Evolutionary conservation across 1,284 basidiomycete genomes (phyloP), one percentile per base, ranked within the genome.

Genomic region (Amylostereum areolatum): DNA sequence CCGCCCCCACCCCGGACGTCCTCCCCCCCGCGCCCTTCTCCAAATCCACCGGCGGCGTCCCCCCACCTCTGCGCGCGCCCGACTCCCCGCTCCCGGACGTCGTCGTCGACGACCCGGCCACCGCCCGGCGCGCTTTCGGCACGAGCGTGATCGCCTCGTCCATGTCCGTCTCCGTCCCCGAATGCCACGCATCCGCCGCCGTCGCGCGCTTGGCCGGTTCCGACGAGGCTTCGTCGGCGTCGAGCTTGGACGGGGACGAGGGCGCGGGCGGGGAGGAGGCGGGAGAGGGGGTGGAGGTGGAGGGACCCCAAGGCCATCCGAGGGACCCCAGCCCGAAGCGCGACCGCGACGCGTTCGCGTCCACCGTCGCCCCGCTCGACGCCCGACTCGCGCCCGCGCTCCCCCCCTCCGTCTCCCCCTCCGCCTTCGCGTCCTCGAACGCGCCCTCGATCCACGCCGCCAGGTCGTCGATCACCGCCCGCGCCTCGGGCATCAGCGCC

Each of bases 371-470:
- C 30, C 46, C 49, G 34, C 43, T 9, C 28, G 40, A 42, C 42
- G 33, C 27, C 32, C 28, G 28, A 27, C 30, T 29, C 24, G 3
- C 36, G 12, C 35, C 43, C 24, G 28, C 2, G 30, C 43, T 31
- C 6, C 28, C 43, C 32, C 18, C 28, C 8, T 11, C 12, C 24
- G 39, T 11, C 24, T 27, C 31, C 24, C 32, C 10, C 30, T n/a
- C 5, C 37, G 43, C 44, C 30, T 35, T 34, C n/a, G 48, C 47
- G 12, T 45, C 37, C 9, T 72, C 75, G 63, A 98, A 97, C 28
- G 83, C 79, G 53, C 85, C 81, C 60, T 83, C 79, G 53, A 97
- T 95, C 93, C 94, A 97, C 55, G 89, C 88, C n/a, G 87, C 93
- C 57, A 97, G 77, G 59, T 95, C 91, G 54, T 86, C 77, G 56